phyloP scores from a whole-genome alignment of 495 filamentous ascomycete genomes.

The Neurospora sp. region DNA sequence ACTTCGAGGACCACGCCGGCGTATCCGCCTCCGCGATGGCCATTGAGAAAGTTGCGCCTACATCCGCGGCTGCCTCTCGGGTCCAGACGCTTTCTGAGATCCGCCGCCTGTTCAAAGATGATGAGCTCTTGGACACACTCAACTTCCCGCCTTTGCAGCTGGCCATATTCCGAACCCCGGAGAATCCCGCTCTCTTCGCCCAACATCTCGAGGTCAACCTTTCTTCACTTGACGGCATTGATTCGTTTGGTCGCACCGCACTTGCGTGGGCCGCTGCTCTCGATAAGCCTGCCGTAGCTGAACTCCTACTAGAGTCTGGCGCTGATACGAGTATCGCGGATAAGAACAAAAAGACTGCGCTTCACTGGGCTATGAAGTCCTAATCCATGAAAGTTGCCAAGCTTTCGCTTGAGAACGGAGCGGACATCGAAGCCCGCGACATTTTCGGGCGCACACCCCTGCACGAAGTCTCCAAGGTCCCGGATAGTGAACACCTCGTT shows the following conservation, averaged over 20 bases:
- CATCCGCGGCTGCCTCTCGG: neutral
- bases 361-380: neutral
- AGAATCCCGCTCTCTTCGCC: neutral
- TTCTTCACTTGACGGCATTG: neutral
- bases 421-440: neutral
- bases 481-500: neutral
- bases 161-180: neutral
- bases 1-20: neutral
- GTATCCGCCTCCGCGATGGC: neutral
- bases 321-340: neutral
- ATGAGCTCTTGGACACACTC: neutral
- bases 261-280: neutral
- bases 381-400: neutral
- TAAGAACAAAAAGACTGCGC: neutral
- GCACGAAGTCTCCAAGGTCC: neutral
- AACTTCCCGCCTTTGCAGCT: neutral
- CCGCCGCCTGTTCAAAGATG: neutral
- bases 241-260: neutral
- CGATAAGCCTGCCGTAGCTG: neutral
- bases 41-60: neutral
- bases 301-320: neutral
- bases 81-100: neutral
- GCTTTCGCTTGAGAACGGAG: neutral
- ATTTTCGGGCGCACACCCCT: neutral
- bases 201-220: neutral